A percentile compares a stretch with the other conserved stretches of the same genome.
Evolutionary conservation across 495 filamentous ascomycete species (phyloP).

Genomic region (Penicillium goetzii): DNA sequence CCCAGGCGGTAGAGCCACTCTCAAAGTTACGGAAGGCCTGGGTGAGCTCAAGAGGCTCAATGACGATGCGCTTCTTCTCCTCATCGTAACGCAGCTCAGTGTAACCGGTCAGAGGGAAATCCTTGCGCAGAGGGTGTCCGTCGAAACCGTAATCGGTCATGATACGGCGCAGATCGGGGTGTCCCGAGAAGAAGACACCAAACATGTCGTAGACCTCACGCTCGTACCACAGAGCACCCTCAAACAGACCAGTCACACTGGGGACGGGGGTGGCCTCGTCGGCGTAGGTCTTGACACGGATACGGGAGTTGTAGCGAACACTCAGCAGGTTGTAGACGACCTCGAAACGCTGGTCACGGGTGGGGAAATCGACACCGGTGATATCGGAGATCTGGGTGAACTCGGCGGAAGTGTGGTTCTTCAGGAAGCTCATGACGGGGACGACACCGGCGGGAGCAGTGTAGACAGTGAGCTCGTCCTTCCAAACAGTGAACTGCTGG

Average conservation of each 20-base stretch:
- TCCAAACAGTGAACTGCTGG: constrained; percentile 99
- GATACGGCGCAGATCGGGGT: constrained; percentile 96
- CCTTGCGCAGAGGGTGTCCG: constrained; percentile 94
- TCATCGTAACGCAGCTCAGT: constrained; percentile 98
- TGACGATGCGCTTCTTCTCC: constrained; percentile 99
- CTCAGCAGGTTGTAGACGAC: constrained; percentile 97
- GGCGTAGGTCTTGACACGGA: constrained; percentile 98
- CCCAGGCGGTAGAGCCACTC: constrained; percentile 73
- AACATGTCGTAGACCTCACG: constrained; percentile 97
- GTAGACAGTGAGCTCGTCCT: constrained; percentile 95
- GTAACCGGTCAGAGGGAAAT: constrained; percentile 98
- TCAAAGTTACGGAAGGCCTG: constrained; percentile 99
- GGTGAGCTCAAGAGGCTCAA: constrained; percentile 94
- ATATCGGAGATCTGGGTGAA: constrained; percentile 92
- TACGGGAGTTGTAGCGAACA: constrained; percentile 92
- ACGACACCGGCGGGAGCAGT: constrained; percentile 85
- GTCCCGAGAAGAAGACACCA: constrained; percentile 92
- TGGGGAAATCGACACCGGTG: constrained; percentile 94
- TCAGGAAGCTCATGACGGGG: constrained; percentile 92
- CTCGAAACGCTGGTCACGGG: constrained; percentile 92
- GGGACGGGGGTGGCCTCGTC: constrained; percentile 96
- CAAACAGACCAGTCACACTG: constrained; percentile 80
- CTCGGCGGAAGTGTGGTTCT: constrained; percentile 96
- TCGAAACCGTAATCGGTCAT: constrained; percentile 99
- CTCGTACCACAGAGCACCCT: constrained; percentile 99